Conservation (phyloP, 805 yeast genomes). For the Wickerhamiella nectarea region DNA sequence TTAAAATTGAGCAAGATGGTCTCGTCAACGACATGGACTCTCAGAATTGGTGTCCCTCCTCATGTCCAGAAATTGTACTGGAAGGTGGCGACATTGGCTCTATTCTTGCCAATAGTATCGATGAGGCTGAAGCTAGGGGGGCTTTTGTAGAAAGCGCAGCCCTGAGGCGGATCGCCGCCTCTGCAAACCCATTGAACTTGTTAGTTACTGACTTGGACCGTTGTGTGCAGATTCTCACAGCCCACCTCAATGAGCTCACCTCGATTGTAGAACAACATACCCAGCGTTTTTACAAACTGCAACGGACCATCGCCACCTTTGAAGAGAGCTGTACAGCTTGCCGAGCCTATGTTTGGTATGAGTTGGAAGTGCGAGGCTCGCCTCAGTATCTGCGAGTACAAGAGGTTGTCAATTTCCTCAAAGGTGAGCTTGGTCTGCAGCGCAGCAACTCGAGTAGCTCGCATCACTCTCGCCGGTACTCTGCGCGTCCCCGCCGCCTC, state of each 20-base stretch:
- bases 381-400: conserved; percentile 8
- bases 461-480: conserved; percentile 16
- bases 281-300: not conserved
- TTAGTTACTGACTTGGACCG: conserved; percentile 4
- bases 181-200: conserved; percentile 2
- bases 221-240: conserved; percentile 1
- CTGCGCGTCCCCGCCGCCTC: conserved; percentile 20
- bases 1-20: conserved; percentile 23
- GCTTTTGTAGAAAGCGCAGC: conserved; percentile 7
- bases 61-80: not conserved
- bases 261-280: conserved; percentile 1
- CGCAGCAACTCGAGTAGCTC: conserved; percentile 19
- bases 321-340: not conserved
- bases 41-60: conserved; percentile 6
- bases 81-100: not conserved
- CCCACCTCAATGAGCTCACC: conserved; percentile 2
- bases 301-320: not conserved
- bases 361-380: conserved; percentile 16
- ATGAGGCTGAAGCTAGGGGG: conserved; percentile 14
- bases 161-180: not conserved
- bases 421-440: conserved; percentile 11
- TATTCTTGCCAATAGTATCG: conserved; percentile 8
- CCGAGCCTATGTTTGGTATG: conserved; percentile 18
- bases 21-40: conserved; percentile 20
- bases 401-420: conserved; percentile 6